Evolutionary conservation across 2,329 filamentous ascomycete genomes (phyloP).

Genomic region (Colletotrichum simmondsii): DNA sequence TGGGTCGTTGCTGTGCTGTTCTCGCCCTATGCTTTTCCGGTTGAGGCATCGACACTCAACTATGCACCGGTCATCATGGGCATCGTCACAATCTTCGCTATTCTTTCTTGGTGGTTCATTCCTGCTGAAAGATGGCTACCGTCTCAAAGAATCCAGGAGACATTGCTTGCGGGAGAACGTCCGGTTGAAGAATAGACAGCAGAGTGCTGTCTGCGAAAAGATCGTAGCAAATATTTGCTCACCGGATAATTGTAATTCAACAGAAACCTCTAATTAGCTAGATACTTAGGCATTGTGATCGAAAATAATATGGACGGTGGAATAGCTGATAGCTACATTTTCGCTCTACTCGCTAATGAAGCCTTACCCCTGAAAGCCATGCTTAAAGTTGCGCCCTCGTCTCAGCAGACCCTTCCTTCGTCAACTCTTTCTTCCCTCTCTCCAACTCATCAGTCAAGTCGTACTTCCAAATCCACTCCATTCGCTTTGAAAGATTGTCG

Average conservation of each 20-base stretch:
- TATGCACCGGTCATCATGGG: slow-evolving; percentile 64
- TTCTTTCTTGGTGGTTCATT: slow-evolving; percentile 59
- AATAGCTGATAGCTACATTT: background rate
- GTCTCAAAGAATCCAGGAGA: background rate
- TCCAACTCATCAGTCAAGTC: slow-evolving; percentile 23
- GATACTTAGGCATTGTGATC: background rate
- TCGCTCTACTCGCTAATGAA: background rate
- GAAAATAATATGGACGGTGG: background rate
- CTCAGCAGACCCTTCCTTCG: background rate
- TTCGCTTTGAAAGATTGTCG: slow-evolving; percentile 7
- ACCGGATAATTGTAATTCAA: background rate
- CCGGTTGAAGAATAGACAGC: background rate
- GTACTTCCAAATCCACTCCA: slow-evolving; percentile 30
- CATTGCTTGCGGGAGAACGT: slow-evolving; percentile 2
- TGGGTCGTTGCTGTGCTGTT: slow-evolving; percentile 61
- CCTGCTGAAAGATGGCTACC: slow-evolving; percentile 56
- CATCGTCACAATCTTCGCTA: slow-evolving; percentile 57
- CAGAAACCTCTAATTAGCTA: background rate
- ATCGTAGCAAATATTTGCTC: background rate
- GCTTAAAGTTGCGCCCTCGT: slow-evolving; percentile 16
- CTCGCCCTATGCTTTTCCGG: slow-evolving; percentile 57
- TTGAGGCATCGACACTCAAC: slow-evolving; percentile 54
- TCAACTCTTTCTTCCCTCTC: slow-evolving; percentile 3
- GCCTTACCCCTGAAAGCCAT: background rate
- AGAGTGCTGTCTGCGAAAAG: background rate